phyloP scores from a whole-genome alignment of 2,329 filamentous ascomycete genomes.

The Fusarium setosum region DNA sequence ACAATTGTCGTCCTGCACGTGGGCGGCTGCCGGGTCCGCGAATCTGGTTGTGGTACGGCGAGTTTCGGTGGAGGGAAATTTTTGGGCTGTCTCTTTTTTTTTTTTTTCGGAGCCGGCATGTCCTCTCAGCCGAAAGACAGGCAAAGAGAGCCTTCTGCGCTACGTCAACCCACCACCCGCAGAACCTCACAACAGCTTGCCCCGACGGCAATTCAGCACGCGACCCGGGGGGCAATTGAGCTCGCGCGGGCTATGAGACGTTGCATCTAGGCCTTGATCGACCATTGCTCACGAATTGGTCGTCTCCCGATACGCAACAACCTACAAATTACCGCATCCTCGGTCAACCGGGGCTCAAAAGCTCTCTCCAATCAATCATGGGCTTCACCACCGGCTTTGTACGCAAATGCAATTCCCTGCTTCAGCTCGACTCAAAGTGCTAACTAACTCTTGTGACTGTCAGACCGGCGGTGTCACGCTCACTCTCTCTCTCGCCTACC shows the following conservation, averaged over 20 bases:
- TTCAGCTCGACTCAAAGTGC: background rate
- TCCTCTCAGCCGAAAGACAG: conserved; percentile 41
- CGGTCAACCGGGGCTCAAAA: conserved; percentile 35
- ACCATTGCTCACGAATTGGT: conserved; percentile 32
- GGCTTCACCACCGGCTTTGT: conserved; percentile 82
- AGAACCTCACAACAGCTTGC: conserved; percentile 36
- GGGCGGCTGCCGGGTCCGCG: conserved; percentile 15
- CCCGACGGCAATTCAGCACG: conserved; percentile 20
- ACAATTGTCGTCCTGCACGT: conserved; percentile 21
- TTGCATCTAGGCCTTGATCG: conserved; percentile 37
- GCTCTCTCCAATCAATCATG: conserved; percentile 67
- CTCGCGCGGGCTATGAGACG: conserved; percentile 49
- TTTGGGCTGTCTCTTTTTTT: no score
- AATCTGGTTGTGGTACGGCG: conserved; percentile 19
- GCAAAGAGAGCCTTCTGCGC: conserved; percentile 36
- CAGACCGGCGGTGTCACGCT: conserved; percentile 82
- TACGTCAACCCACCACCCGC: conserved; percentile 45
- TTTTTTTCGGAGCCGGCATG: conserved; percentile 44
- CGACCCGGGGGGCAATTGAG: conserved; percentile 39
- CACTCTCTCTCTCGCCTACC: conserved; percentile 78
- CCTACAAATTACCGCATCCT: conserved; percentile 46
- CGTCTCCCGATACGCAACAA: conserved; percentile 26
- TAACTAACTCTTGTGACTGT: conserved; percentile 8
- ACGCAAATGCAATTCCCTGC: conserved; percentile 49
- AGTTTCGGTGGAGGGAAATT: conserved; percentile 47